Base-by-base conservation (phyloP, 208 protist genomes). In the Herpetomonas samuelpessoai region DNA sequence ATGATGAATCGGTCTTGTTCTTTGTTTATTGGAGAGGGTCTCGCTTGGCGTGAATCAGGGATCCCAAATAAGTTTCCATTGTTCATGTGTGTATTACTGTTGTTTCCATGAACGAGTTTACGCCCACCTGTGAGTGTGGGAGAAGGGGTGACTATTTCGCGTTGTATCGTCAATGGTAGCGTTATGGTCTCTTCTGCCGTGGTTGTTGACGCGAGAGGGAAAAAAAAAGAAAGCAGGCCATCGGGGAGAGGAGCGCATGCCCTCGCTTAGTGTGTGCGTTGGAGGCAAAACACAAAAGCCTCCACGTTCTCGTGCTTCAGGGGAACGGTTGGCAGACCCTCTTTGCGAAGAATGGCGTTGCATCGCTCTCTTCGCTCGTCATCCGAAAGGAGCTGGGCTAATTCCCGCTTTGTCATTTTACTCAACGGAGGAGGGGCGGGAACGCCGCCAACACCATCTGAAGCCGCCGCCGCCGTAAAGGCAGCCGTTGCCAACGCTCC, bases 241-340 rank as follows among this genome's bases (percentile, higher is more conserved):
- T n/a, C n/a, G n/a, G 46, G 31, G 48, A 31, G 24, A 39, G 30
- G 12, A 45, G 44, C 26, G 18, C 26, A 54, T n/a, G 25, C 35
- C 35, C 35, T 6, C 14, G 46, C 2, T 54, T 76, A 91, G 39
- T 91, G 79, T 30, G 74, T 66, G 28, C 79, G 74, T 27, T 84
- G 67, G 0, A 91, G 53, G 44, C 77, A 74, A 12, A 65, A 38
- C 6, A 91, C 19, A 51, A 80, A 71, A 3, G 45, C 62, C 45
- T 68, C 65, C n/a, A 91, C 47, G 3, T 49, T 57, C 12, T 61
- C 44, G 10, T 59, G 16, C 6, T 50, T 29, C 24, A 87, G 57
- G 16, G 83, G 79, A 1, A 86, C 31, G 6, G 39, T 25, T 4
- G 83, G 83, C 39, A 91, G 69, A 12, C 38, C 10, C 28, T 58